phyloP scores from a whole-genome alignment of 1,284 basidiomycete species.

The Earliella scabrosa region DNA sequence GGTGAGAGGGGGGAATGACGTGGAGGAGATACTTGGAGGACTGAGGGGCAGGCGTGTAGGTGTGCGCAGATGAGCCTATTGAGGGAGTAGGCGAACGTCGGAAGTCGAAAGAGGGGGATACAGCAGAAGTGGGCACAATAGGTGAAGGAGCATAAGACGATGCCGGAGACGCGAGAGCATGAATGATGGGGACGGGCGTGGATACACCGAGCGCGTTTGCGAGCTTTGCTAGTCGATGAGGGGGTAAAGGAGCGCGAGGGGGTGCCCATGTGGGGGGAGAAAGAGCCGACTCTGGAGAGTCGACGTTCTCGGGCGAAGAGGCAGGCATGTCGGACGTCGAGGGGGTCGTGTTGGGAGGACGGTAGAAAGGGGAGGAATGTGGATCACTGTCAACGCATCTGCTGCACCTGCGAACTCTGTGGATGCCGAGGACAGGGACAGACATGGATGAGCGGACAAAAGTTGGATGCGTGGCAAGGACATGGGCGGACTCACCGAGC shows the following conservation, averaged over 20 bases:
- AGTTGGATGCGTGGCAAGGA: not conserved
- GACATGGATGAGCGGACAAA: not conserved
- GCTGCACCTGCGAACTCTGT: not conserved
- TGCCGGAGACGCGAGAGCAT: conserved; percentile 36
- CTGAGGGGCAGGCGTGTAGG: conserved; percentile 46
- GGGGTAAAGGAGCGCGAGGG: conserved; percentile 71
- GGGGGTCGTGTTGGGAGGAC: conserved; percentile 7
- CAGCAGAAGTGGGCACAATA: conserved; percentile 32
- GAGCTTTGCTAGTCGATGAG: conserved; percentile 75
- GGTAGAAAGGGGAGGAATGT: not conserved
- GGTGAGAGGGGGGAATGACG: conserved; percentile 70
- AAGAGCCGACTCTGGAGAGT: conserved; percentile 28
- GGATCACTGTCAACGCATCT: conserved; percentile 13
- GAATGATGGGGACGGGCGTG: conserved; percentile 64
- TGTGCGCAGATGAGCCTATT: conserved; percentile 37
- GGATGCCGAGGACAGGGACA: not conserved
- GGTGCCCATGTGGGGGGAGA: conserved; percentile 52
- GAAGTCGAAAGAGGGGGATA: conserved; percentile 42
- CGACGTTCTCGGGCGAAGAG: conserved; percentile 24
- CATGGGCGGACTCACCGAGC: conserved; percentile 7
- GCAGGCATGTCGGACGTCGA: conserved; percentile 33
- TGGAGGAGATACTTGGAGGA: conserved; percentile 73
- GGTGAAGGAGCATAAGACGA: conserved; percentile 39
- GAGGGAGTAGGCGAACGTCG: conserved; percentile 66
- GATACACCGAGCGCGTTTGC: conserved; percentile 83